phyloP scores from a whole-genome alignment of 306 rosid species.

The Geum urbanum region DNA sequence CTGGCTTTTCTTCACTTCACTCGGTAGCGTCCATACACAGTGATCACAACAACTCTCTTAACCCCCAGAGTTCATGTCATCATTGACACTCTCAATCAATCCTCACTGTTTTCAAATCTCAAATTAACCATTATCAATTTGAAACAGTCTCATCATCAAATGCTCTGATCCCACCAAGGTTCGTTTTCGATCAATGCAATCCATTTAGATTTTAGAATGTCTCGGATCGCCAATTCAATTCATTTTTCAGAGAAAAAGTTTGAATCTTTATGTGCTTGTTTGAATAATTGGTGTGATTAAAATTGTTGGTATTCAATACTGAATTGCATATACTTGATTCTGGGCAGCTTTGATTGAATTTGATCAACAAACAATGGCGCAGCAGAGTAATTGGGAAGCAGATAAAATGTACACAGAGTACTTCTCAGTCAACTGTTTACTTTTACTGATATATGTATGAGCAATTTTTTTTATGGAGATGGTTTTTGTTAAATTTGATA shows the following conservation, averaged over 20 bases:
- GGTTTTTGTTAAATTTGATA: neutral
- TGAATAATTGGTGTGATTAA: neutral
- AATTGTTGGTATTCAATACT: too few species aligned
- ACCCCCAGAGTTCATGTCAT: too few species aligned
- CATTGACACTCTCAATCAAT: too few species aligned
- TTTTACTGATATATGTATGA: neutral
- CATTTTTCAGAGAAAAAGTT: neutral
- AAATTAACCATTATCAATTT: too few species aligned
- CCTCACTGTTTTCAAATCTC: too few species aligned
- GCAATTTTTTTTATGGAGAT: neutral
- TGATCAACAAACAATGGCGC: conserved; percentile 48
- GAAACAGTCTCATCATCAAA: conserved; percentile 7
- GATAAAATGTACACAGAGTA: conserved; percentile 68
- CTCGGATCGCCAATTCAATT: neutral
- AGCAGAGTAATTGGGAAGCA: conserved; percentile 92
- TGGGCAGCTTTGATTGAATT: conserved; percentile 33
- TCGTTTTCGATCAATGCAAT: conserved; percentile 29
- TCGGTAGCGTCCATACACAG: too few species aligned
- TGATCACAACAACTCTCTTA: too few species aligned
- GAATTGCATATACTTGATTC: neutral
- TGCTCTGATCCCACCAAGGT: conserved; percentile 38
- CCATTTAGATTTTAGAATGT: conserved; percentile 20
- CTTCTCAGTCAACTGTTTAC: neutral
- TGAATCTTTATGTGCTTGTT: neutral
- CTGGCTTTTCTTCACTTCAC: too few species aligned